phyloP scores from a whole-genome alignment of 176 grass and related monocot species.

The Otatea glauca region DNA sequence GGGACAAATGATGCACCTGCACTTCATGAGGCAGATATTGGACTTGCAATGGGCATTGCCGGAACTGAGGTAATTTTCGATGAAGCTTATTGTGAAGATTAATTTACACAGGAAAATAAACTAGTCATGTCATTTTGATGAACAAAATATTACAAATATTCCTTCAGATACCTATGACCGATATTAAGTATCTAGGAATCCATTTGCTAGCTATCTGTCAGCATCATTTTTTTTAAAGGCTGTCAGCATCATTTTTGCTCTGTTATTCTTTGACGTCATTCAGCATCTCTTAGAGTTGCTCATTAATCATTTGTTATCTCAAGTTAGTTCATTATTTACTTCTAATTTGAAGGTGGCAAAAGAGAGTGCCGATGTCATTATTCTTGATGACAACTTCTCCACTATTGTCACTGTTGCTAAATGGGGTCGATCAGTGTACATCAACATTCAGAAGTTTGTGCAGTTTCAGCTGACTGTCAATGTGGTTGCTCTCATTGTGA shows the following conservation, averaged over 20 bases:
- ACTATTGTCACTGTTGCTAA: conserved; percentile 95
- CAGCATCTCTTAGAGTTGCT: conserved; percentile 17
- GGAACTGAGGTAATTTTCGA: conserved; percentile 80
- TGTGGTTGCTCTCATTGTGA: conserved; percentile 90
- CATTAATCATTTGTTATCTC: conserved; percentile 15
- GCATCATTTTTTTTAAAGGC: not conserved
- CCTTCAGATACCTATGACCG: not conserved
- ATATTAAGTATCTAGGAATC: conserved; percentile 10
- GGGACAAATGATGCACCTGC: conserved; percentile 98
- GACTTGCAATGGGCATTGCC: conserved; percentile 94
- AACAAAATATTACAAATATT: not conserved
- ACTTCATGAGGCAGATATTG: conserved; percentile 94
- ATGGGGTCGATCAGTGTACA: conserved; percentile 97
- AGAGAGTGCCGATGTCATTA: conserved; percentile 97
- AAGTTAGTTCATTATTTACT: conserved; percentile 1
- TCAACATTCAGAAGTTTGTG: conserved; percentile 98
- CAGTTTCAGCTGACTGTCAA: conserved; percentile 98
- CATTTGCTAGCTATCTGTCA: not conserved
- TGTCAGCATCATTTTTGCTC: not conserved
- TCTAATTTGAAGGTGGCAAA: conserved; percentile 71
- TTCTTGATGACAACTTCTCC: conserved; percentile 99
- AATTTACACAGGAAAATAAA: conserved; percentile 9
- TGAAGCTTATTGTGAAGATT: not conserved
- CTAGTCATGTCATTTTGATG: conserved; percentile 2
- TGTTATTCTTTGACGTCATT: not conserved